These are phyloP conservation scores for Leishmania tropica DNA, from an alignment of 208 protist genomes.

Conservation along the genomic window DNA sequence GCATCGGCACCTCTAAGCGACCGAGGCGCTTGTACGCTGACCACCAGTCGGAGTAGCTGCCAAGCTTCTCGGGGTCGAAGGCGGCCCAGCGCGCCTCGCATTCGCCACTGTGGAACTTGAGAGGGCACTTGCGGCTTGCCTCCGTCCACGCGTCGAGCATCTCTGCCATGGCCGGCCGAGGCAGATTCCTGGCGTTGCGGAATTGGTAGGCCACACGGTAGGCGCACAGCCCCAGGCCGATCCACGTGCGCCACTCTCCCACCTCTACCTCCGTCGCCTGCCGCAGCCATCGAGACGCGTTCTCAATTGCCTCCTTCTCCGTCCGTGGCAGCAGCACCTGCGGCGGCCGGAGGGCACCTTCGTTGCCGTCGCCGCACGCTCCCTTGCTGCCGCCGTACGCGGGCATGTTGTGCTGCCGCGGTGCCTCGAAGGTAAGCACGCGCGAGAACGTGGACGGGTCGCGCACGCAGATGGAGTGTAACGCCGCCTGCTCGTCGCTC, in stretches of 20 bases:
- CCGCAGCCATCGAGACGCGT: conserved; percentile 69
- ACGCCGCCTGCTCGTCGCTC: conserved; percentile 63
- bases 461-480: conserved; percentile 80
- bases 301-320: conserved; percentile 71
- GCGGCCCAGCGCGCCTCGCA: conserved; percentile 71
- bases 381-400: conserved; percentile 7
- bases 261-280: conserved; percentile 72
- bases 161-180: conserved; percentile 75
- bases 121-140: conserved; percentile 68
- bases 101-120: conserved; percentile 72
- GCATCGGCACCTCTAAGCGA: conserved; percentile 44
- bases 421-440: conserved; percentile 63
- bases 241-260: conserved; percentile 82
- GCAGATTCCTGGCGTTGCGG: conserved; percentile 49
- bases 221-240: conserved; percentile 73
- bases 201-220: conserved; percentile 83
- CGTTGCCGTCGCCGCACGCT: conserved; percentile 4
- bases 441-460: conserved; percentile 70
- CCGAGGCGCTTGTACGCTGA: conserved; percentile 68
- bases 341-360: neutral
- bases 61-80: conserved; percentile 63
- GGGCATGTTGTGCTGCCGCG: conserved; percentile 21
- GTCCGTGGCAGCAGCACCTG: conserved; percentile 70
- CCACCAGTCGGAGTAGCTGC: conserved; percentile 59
- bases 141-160: conserved; percentile 85